Percentiles rank a stretch among this genome's conserved stretches.
Evolutionary conservation across 306 rosid genomes (phyloP).

Genomic region (Dryas alaskensis): DNA sequence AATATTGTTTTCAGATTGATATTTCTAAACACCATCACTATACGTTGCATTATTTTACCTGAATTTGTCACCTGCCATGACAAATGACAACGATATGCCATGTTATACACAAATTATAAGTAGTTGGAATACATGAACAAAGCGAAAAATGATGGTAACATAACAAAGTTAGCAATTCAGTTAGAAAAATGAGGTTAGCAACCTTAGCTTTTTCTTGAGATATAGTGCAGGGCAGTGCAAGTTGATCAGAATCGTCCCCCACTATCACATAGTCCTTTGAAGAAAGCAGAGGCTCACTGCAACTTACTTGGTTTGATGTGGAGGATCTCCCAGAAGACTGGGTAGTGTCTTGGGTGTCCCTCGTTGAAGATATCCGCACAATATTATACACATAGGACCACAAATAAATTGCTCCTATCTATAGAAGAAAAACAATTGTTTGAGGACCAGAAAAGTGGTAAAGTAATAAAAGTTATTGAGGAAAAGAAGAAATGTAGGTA

Average conservation of each 20-base stretch:
- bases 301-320: conserved; percentile 23
- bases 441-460: too few relatives aligned
- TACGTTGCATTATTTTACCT: conserved; percentile 29
- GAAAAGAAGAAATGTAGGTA: background rate
- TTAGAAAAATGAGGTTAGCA: background rate
- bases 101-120: background rate
- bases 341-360: conserved; percentile 15
- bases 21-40: conserved; percentile 26
- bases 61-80: conserved; percentile 38
- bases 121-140: background rate
- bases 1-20: conserved; percentile 56
- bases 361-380: conserved; percentile 55
- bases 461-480: too few relatives aligned
- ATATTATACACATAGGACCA: conserved; percentile 87
- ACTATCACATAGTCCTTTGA: conserved; percentile 16
- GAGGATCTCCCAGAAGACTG: conserved; percentile 33
- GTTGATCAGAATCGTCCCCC: conserved; percentile 32
- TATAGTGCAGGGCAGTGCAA: conserved; percentile 31
- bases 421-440: conserved; percentile 14
- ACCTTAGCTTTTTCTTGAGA: conserved; percentile 41
- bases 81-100: background rate
- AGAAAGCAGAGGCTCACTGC: conserved; percentile 33
- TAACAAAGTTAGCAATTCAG: too few relatives aligned
- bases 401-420: conserved; percentile 65
- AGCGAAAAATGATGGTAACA: background rate